Conservation (phyloP, 805 yeast species). For the Candida pseudofarinosa region DNA sequence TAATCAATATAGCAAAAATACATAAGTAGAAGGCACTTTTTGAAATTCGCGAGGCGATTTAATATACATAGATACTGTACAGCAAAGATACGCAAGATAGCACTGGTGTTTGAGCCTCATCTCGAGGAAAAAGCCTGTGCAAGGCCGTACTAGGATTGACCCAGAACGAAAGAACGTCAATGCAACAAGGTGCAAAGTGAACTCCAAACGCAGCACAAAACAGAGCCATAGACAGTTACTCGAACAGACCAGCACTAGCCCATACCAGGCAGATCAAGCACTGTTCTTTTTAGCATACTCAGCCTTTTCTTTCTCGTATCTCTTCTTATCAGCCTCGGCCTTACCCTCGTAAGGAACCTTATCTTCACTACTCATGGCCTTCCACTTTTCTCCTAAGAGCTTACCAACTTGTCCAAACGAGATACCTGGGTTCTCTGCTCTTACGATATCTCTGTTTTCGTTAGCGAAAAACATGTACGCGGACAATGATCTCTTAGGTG, state of each 20-base stretch:
- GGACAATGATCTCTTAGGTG: conserved; percentile 97
- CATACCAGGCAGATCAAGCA: conserved; percentile 3
- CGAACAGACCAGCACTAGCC: too few species aligned
- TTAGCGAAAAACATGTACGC: conserved; percentile 99
- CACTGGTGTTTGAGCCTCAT: too few species aligned
- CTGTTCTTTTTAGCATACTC: conserved; percentile 52
- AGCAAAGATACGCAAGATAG: not conserved
- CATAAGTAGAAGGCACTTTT: not conserved
- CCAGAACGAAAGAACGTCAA: too few species aligned
- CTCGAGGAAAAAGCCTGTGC: too few species aligned
- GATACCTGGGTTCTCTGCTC: conserved; percentile 95
- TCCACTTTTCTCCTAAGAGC: conserved; percentile 95
- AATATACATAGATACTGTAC: not conserved
- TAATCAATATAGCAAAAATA: not conserved
- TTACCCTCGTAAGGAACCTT: conserved; percentile 87
- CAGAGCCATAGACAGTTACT: too few species aligned
- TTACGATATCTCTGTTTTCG: conserved; percentile 92
- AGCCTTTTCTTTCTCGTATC: conserved; percentile 95
- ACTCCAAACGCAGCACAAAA: too few species aligned
- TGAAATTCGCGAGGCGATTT: not conserved
- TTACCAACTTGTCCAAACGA: conserved; percentile 95
- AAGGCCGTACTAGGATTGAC: too few species aligned
- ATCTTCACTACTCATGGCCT: conserved; percentile 76
- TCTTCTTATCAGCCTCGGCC: conserved; percentile 95
- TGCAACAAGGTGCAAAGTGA: too few species aligned